Evolutionary conservation across 495 filamentous ascomycete genomes (phyloP).

Genomic region (Tuber indicum): DNA sequence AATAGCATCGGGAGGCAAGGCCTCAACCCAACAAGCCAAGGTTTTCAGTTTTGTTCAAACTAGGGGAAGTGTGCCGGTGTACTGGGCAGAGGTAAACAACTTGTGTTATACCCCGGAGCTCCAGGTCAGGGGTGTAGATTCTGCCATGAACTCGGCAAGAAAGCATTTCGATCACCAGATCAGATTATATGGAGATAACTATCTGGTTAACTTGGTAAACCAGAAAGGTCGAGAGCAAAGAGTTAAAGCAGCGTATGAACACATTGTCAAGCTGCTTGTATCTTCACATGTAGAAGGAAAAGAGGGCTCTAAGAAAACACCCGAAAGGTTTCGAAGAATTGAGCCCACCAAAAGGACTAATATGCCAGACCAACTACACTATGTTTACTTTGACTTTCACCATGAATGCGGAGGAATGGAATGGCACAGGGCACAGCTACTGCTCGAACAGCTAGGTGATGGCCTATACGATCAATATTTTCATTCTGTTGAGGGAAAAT

Average conservation of each 20-base stretch:
- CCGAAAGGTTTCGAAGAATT: constrained; percentile 74
- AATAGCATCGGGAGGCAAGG: constrained; percentile 16
- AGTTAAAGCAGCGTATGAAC: constrained; percentile 88
- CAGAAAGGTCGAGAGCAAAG: constrained; percentile 83
- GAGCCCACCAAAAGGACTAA: constrained; percentile 58
- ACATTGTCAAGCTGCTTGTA: constrained; percentile 73
- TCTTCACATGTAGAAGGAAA: constrained; percentile 59
- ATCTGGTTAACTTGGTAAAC: constrained; percentile 93
- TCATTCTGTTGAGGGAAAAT: constrained; percentile 62
- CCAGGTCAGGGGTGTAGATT: constrained; percentile 78
- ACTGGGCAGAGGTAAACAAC: constrained; percentile 91
- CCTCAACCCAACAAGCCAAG: constrained; percentile 50
- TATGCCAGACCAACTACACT: constrained; percentile 76
- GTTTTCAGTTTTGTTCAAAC: constrained; percentile 93
- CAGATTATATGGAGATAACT: constrained; percentile 87
- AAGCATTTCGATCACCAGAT: constrained; percentile 93
- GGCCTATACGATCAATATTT: constrained; percentile 79
- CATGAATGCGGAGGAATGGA: constrained; percentile 90
- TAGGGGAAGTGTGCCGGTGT: constrained; percentile 88
- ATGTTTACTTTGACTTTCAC: constrained; percentile 97
- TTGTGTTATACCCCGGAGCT: constrained; percentile 85
- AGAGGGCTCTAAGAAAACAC: constrained; percentile 55
- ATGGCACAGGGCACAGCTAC: constrained; percentile 86
- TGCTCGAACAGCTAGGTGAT: constrained; percentile 72
- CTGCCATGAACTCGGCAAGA: constrained; percentile 69